A percentile compares a stretch with the other conserved stretches of the same genome.
phyloP scores from a whole-genome alignment of 2,329 filamentous ascomycete genomes.

The Chaetomium sp. region DNA sequence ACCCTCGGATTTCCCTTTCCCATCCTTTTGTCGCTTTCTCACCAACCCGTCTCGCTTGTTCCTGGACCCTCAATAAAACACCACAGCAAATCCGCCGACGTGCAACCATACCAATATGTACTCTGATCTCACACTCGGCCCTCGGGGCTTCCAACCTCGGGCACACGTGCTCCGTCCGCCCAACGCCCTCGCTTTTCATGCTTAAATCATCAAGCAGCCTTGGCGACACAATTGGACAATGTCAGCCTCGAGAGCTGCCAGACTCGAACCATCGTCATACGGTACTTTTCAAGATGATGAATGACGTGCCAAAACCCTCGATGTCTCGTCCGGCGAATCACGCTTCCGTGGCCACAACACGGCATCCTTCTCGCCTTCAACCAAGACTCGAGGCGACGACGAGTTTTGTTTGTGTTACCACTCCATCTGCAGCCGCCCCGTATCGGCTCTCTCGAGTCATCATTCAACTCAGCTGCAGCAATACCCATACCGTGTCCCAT shows the following conservation, averaged over 20 bases:
- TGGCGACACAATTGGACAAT: background rate
- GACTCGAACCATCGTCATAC: background rate
- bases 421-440: slow-evolving; percentile 17
- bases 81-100: background rate
- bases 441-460: background rate
- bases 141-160: background rate
- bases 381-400: slow-evolving; percentile 14
- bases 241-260: background rate
- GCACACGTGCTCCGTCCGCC: background rate
- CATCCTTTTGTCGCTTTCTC: background rate
- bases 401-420: slow-evolving; percentile 22
- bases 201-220: background rate
- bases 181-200: background rate
- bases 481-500: slow-evolving; percentile 6
- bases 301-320: background rate
- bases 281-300: background rate
- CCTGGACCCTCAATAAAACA: background rate
- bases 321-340: slow-evolving; percentile 10
- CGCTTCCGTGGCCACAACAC: slow-evolving; percentile 9
- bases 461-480: background rate
- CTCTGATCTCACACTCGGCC: background rate
- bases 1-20: background rate
- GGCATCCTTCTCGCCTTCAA: slow-evolving; percentile 7
- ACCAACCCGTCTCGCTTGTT: background rate
- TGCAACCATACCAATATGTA: slow-evolving; percentile 5